Percentiles rank a stretch among this genome's conserved stretches.
Conservation (phyloP, 768 basidiomycete genomes). For the Kwoniella bestiolae region DNA sequence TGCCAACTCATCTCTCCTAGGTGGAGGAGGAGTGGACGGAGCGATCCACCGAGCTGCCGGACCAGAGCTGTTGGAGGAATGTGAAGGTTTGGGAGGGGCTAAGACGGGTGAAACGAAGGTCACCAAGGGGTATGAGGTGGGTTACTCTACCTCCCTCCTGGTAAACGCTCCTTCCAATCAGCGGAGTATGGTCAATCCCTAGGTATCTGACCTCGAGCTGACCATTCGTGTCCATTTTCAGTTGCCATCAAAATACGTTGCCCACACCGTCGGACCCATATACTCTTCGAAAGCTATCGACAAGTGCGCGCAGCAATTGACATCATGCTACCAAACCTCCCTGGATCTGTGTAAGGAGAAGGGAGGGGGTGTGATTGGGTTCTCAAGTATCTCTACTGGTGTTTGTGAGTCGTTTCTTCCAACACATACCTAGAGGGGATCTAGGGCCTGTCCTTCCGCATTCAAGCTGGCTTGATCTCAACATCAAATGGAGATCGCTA, state of each 20-base stretch:
- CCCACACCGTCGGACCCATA: conserved; percentile 58
- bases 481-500: too few species aligned
- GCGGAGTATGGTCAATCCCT: too few species aligned
- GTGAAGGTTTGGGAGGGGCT: conserved; percentile 54
- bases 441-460: too few species aligned
- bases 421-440: too few species aligned
- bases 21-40: conserved; percentile 59
- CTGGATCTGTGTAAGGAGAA: conserved; percentile 43
- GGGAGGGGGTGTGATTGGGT: conserved; percentile 51
- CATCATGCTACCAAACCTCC: conserved; percentile 53
- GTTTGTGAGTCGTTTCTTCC: conserved; percentile 24
- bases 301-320: conserved; percentile 36
- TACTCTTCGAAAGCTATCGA: conserved; percentile 40
- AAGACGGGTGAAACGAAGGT: conserved; percentile 58
- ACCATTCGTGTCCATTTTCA: conserved; percentile 21
- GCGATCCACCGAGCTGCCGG: conserved; percentile 59
- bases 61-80: conserved; percentile 52
- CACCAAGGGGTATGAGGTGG: conserved; percentile 55
- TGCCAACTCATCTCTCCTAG: conserved; percentile 56
- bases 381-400: conserved; percentile 54
- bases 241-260: conserved; percentile 54
- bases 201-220: too few species aligned
- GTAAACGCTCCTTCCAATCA: too few species aligned
- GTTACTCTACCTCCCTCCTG: conserved; percentile 3
- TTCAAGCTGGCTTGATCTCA: background rate